A percentile compares a stretch with the other conserved stretches of the same genome.
phyloP scores from a whole-genome alignment of 768 basidiomycete genomes.

The Rhizopogon salebrosus region DNA sequence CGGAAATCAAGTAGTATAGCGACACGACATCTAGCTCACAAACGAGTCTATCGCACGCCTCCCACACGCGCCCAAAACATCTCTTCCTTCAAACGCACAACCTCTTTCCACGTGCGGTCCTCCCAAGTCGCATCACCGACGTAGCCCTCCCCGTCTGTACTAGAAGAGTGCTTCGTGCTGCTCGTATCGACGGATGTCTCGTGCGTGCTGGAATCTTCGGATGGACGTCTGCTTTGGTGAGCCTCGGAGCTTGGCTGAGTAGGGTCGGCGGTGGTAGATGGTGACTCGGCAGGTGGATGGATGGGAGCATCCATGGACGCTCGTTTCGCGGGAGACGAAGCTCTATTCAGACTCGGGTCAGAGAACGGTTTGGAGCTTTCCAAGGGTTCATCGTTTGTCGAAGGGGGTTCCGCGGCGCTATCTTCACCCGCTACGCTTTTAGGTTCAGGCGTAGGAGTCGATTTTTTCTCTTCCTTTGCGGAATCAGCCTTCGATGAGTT shows the following conservation, averaged over 20 bases:
- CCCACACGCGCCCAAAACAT: slow-evolving; percentile 87
- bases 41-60: slow-evolving; percentile 28
- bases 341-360: background rate
- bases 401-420: background rate
- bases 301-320: background rate
- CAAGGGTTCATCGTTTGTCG: background rate
- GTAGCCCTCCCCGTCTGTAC: slow-evolving; percentile 35
- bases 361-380: background rate
- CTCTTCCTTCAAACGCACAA: slow-evolving; percentile 67
- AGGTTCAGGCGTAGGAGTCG: background rate
- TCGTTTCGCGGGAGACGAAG: background rate
- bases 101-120: slow-evolving; percentile 79
- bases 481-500: background rate
- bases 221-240: background rate
- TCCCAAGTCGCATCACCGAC: slow-evolving; percentile 77
- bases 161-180: slow-evolving; percentile 21
- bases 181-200: slow-evolving; percentile 16
- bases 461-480: background rate
- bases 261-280: background rate
- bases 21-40: background rate
- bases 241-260: background rate
- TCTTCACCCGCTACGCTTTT: background rate
- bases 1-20: background rate
- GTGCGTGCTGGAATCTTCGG: slow-evolving; percentile 2
- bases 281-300: background rate